Base-by-base conservation (phyloP, 805 yeast genomes). In the Metschnikowia lunata region DNA sequence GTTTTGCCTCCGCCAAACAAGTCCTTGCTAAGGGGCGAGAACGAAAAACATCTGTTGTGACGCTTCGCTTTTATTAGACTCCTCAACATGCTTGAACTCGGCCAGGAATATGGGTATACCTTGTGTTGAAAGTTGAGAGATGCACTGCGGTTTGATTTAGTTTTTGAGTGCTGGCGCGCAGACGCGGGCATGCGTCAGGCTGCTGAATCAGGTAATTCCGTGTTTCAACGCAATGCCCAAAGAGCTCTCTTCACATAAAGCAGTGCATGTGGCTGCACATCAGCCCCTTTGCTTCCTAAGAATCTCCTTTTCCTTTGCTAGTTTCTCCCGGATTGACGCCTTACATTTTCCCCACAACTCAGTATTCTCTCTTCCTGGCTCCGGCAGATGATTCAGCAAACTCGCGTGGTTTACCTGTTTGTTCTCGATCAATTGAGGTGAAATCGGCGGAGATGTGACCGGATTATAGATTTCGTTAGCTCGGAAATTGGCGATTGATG, bases 1-100 rank as follows among this genome's bases (percentile, higher is more conserved):
- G 55, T 42, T 46, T 62, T 62, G 10, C 58, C 57, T 1, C 68
- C 68, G 4, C 68, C 67, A 41, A 64, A 64, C 38, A 64, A 48
- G 45, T 63, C 46, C 38, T 30, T 43, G 40, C 31, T 18, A 5
- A 18, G 23, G 23, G 5, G 42, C 30, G 23, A 31, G 36, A 18
- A 36, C 15, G 38, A 38, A 13, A 36, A 32, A 33, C 37, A 23
- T 18, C 40, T 36, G 26, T 32, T 30, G 23, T 31, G 26, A 26
- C 8, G 11, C 14, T 30, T 9, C 31, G 1, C 23, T n/a, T 33
- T 42, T 36, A 36, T 31, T 33, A 42, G 37, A 9, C 11, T 34
- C 6, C 39, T 28, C 14, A 32, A 7, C 45, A 37, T 37, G 13
- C 10, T 18, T 18, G 23, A 18, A 18, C 23, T 18, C 23, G 23